Conservation (phyloP, 768 basidiomycete species). For the Suillus paluster region DNA sequence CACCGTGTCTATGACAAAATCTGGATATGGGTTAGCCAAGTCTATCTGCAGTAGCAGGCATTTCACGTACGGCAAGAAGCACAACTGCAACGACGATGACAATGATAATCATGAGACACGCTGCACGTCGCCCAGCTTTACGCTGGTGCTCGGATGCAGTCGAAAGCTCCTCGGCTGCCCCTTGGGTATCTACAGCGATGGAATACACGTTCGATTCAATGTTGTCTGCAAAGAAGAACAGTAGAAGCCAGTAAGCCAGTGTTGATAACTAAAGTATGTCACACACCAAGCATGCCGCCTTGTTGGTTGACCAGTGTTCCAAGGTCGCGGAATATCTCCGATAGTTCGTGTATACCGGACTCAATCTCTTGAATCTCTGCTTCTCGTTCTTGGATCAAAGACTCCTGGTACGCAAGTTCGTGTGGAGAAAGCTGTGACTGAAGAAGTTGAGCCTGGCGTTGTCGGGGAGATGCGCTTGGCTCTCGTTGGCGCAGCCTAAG, state of each 20-base stretch:
- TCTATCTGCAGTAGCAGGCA: conserved; percentile 8
- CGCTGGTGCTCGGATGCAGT: conserved; percentile 93
- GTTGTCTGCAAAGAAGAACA: conserved; percentile 64
- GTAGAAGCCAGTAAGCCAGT: not conserved
- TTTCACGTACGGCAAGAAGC: conserved; percentile 78
- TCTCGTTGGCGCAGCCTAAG: conserved; percentile 22
- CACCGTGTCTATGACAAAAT: not conserved
- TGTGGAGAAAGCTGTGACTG: conserved; percentile 83
- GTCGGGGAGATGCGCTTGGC: conserved; percentile 51
- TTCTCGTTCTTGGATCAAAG: conserved; percentile 80
- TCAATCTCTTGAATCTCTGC: conserved; percentile 95
- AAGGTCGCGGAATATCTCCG: conserved; percentile 95
- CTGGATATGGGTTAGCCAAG: not conserved
- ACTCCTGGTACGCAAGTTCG: conserved; percentile 95
- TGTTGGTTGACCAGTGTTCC: conserved; percentile 95
- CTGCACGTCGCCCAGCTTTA: conserved; percentile 86
- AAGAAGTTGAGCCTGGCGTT: conserved; percentile 71
- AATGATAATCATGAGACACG: conserved; percentile 87
- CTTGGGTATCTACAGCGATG: conserved; percentile 78
- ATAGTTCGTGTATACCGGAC: conserved; percentile 91
- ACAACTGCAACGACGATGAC: conserved; percentile 85
- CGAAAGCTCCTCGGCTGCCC: conserved; percentile 82
- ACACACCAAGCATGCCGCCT: conserved; percentile 89
- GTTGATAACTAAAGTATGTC: not conserved
- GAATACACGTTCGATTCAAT: conserved; percentile 93